Conservation (phyloP, 441 rosid species). For the Theobroma grandiflorum region DNA sequence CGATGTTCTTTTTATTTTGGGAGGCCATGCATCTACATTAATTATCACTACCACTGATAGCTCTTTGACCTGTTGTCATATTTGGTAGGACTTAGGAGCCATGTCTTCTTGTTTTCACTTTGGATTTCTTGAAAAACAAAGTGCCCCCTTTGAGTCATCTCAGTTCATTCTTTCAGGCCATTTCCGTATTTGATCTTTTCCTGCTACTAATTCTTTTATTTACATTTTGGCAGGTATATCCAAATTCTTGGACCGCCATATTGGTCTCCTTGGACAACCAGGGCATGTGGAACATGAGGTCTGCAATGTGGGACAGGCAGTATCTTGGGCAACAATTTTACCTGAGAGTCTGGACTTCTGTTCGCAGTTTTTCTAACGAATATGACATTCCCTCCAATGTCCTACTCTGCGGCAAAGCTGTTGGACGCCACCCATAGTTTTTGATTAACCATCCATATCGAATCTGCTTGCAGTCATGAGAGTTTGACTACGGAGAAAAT, state of each 20-base stretch:
- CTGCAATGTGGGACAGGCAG: constrained; percentile 84
- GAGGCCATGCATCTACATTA: not conserved
- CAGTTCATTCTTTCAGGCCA: not conserved
- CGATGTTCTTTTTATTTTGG: not conserved
- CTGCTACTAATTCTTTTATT: not conserved
- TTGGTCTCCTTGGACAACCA: constrained; percentile 86
- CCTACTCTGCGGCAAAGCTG: constrained; percentile 85
- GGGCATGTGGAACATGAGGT: constrained; percentile 96
- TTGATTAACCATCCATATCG: not conserved
- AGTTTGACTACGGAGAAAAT: constrained; percentile 42
- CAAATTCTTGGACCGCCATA: constrained; percentile 82
- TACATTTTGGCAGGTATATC: constrained; percentile 68
- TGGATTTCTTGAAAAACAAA: not conserved
- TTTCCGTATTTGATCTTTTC: not conserved
- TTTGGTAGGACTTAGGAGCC: not conserved
- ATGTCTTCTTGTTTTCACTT: not conserved
- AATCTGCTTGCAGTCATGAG: constrained; percentile 42
- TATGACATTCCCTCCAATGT: constrained; percentile 76
- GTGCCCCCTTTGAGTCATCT: too few species aligned
- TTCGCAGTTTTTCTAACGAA: constrained; percentile 71
- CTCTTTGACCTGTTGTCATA: not conserved
- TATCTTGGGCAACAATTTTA: constrained; percentile 88
- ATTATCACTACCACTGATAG: not conserved
- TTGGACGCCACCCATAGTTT: constrained; percentile 52
- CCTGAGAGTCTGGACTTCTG: constrained; percentile 72